Base-by-base conservation (phyloP, 148 eudicot species). In the Spergularia bocconei region DNA sequence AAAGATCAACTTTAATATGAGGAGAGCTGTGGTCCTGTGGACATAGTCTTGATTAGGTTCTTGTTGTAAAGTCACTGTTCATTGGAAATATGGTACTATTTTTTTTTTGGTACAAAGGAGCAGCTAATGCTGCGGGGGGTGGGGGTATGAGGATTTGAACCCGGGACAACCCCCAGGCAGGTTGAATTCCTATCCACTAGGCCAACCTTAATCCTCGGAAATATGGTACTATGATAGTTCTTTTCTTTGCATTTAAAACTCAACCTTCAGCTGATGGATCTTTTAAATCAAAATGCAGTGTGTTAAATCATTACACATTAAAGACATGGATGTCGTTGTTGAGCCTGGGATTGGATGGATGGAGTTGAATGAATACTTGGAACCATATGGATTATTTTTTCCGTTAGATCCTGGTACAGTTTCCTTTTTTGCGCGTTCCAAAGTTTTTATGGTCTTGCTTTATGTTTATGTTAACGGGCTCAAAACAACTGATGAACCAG, bases 321-420 rank as follows among this genome's bases (percentile, higher is more conserved):
- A 81, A 83, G 99, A 96, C 81, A 96, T 96, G 99, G 99, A 96
- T 87, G 98, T 92, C 76, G 93, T 92, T 61, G 99, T 96, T 81
- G 99, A 96, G 86, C 97, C 99, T 85, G 99, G 98, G 74, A 92
- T 92, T 80, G 98, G 99, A 69, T 96, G 99, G 99, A 88, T 96
- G 87, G 99, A 96, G 81, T 87, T 96, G 71, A 96, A 96, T 85
- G 99, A 92, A 59, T 92, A 87, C 84, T 81, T 96, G 79, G 98
- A 92, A 85, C 94, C 99, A 39, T 86, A 89, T 80, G 99, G 99
- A 63, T 84, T 96, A 83, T 92, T 96, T 79, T 96, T 96, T 75
- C 98, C 99, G 61, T 91, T 96, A 71, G 99, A 96, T 87, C 99
- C 98, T 71, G 99, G 98, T 95, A 66, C 81, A 86, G 81, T 68